Conservation (phyloP, 2,329 filamentous ascomycete species). For the Onygenales sp. region DNA sequence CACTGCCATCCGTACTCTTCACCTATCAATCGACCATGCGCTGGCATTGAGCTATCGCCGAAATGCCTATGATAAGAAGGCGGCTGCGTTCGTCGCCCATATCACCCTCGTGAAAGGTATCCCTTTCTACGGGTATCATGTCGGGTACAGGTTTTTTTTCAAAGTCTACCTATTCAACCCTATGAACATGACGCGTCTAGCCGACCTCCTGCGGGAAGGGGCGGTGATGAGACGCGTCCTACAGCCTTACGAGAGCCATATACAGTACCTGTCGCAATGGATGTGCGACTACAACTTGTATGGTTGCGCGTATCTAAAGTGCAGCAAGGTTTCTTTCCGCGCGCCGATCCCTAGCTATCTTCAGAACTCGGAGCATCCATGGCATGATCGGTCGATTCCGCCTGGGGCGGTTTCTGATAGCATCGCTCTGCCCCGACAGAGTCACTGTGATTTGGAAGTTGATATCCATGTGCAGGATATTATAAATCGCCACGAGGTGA, state of each 20-base stretch:
- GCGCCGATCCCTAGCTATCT: slow-evolving; percentile 61
- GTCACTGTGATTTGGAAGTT: slow-evolving; percentile 81
- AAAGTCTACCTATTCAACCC: slow-evolving; percentile 95
- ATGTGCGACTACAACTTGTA: slow-evolving; percentile 98
- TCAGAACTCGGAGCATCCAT: slow-evolving; percentile 55
- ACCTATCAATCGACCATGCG: slow-evolving; percentile 83
- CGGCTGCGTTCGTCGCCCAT: slow-evolving; percentile 68
- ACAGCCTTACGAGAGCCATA: slow-evolving; percentile 87
- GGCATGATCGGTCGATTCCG: slow-evolving; percentile 69
- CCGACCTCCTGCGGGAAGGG: slow-evolving; percentile 80
- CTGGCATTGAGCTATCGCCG: slow-evolving; percentile 75
- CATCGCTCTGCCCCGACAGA: slow-evolving; percentile 60
- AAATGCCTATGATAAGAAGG: slow-evolving; percentile 59
- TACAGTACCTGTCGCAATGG: slow-evolving; percentile 90
- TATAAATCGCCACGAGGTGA: slow-evolving; percentile 66
- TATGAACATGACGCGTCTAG: slow-evolving; percentile 71
- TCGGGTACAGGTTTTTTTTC: slow-evolving; percentile 82
- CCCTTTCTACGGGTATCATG: slow-evolving; percentile 92
- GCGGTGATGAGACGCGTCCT: slow-evolving; percentile 74
- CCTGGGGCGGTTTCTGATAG: slow-evolving; percentile 52
- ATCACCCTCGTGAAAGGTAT: slow-evolving; percentile 87
- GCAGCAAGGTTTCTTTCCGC: slow-evolving; percentile 61
- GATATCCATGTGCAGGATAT: slow-evolving; percentile 87
- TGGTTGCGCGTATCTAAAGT: slow-evolving; percentile 80
- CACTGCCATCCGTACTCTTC: slow-evolving; percentile 65